Evolutionary conservation across 805 yeast species (phyloP).

Genomic region (Zygosaccharomyces bailii): DNA sequence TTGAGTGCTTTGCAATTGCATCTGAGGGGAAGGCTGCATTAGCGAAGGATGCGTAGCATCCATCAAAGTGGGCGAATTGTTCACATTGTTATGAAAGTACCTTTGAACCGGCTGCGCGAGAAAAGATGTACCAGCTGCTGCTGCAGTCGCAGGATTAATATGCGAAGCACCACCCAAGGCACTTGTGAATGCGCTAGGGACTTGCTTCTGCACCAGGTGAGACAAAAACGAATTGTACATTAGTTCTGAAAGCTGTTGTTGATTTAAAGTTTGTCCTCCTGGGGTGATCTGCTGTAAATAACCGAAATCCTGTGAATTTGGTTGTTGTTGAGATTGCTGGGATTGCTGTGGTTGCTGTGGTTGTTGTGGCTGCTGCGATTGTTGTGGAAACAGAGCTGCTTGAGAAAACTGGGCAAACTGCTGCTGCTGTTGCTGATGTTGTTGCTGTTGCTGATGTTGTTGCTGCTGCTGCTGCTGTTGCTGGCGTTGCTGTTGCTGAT

Average conservation of each 20-base stretch:
- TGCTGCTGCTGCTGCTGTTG: slow-evolving; percentile 12
- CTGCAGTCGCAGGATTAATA: slow-evolving; percentile 23
- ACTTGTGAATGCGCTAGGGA: slow-evolving; percentile 18
- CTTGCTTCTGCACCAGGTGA: slow-evolving; percentile 34
- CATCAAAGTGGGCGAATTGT: slow-evolving; percentile 23
- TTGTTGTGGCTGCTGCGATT: slow-evolving; percentile 6
- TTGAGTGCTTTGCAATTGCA: slow-evolving; percentile 17
- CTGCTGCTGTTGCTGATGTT: slow-evolving; percentile 5
- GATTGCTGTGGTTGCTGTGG: too few relatives aligned
- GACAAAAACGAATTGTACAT: slow-evolving; percentile 36
- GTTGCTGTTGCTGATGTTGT: slow-evolving; percentile 15
- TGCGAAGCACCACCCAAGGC: slow-evolving; percentile 21
- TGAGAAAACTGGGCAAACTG: slow-evolving; percentile 6
- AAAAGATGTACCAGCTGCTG: slow-evolving; percentile 21
- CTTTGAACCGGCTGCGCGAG: slow-evolving; percentile 30
- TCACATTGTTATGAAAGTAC: slow-evolving; percentile 27
- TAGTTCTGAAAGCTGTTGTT: slow-evolving; percentile 33
- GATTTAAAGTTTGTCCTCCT: slow-evolving; percentile 21
- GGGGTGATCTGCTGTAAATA: slow-evolving; percentile 18
- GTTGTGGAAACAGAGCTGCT: slow-evolving; percentile 5
- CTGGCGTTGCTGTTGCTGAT: slow-evolving; percentile 8
- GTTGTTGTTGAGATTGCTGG: too few relatives aligned
- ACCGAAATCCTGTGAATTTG: slow-evolving; percentile 23
- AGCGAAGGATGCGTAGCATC: slow-evolving; percentile 26
- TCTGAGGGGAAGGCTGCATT: slow-evolving; percentile 23